Percentiles rank a stretch among this genome's conserved stretches.
Conservation (phyloP, 1,139 yeast species). For the Debaryomycetaceae sp. region DNA sequence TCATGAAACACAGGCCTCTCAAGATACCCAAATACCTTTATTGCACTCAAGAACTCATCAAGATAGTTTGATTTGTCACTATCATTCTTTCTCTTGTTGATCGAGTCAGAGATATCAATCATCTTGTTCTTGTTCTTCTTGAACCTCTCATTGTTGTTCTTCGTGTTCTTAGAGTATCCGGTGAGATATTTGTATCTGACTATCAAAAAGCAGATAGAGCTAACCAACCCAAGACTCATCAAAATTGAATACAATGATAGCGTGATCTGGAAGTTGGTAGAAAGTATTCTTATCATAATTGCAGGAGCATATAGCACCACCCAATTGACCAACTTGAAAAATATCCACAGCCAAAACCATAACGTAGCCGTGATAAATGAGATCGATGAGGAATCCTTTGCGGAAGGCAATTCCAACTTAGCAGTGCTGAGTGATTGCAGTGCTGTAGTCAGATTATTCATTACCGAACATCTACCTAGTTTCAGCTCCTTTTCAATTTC, state of each 20-base stretch:
- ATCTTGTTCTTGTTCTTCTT: constrained; percentile 8
- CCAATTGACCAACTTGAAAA: constrained; percentile 16
- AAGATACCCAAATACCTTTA: constrained; percentile 89
- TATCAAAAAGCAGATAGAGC: constrained; percentile 24
- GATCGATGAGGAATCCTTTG: constrained; percentile 7
- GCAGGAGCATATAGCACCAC: constrained; percentile 20
- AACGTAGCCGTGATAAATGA: constrained; percentile 11
- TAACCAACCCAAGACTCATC: constrained; percentile 14
- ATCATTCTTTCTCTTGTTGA: constrained; percentile 26
- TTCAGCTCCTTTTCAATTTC: too few relatives aligned
- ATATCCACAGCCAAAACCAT: constrained; percentile 17
- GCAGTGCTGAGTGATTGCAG: background rate
- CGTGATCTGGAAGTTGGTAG: constrained; percentile 29
- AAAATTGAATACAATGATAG: constrained; percentile 34
- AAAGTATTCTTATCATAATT: constrained; percentile 19
- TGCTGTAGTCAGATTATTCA: background rate
- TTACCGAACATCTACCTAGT: background rate
- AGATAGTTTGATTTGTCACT: constrained; percentile 46
- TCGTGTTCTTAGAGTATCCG: constrained; percentile 30
- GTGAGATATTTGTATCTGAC: constrained; percentile 39
- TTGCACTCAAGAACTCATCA: constrained; percentile 87
- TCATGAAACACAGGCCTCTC: constrained; percentile 92
- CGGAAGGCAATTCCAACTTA: background rate
- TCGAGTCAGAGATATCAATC: constrained; percentile 24
- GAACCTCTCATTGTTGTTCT: constrained; percentile 7